Evolutionary conservation across 2,329 filamentous ascomycete species (phyloP).

Genomic region (Ceratocystis eucalypticola): DNA sequence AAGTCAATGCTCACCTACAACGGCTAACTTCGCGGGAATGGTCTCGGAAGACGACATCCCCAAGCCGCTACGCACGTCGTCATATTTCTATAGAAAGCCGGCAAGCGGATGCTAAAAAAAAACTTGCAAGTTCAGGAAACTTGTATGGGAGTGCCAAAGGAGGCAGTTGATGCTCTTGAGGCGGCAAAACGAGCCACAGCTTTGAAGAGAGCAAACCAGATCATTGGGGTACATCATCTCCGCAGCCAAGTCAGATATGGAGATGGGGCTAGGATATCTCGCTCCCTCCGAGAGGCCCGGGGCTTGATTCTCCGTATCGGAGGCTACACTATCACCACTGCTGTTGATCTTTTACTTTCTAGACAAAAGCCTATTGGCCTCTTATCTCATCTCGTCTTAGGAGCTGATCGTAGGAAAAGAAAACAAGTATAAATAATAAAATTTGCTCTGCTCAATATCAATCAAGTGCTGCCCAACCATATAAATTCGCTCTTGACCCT

Average conservation of each 20-base stretch:
- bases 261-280: constrained; percentile 7
- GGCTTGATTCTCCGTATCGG: constrained; percentile 22
- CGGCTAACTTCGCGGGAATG: background rate
- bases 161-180: too few relatives aligned
- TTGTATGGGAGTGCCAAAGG: too few relatives aligned
- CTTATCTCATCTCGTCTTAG: too few relatives aligned
- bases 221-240: background rate
- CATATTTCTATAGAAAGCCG: too few relatives aligned
- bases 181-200: too few relatives aligned
- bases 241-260: constrained; percentile 9
- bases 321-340: background rate
- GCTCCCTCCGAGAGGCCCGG: constrained; percentile 20
- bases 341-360: too few relatives aligned
- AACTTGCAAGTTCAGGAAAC: background rate
- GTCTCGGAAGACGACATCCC: background rate
- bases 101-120: background rate
- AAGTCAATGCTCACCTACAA: background rate
- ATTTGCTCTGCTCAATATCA: constrained; percentile 10
- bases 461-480: constrained; percentile 9
- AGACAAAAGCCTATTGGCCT: too few relatives aligned
- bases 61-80: too few relatives aligned
- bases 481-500: background rate
- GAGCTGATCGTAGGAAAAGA: background rate
- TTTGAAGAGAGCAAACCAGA: background rate
- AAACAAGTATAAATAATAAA: background rate